Evolutionary conservation across 768 basidiomycete species (phyloP), one percentile per base, ranked within the genome.

Genomic region (Rhodotorula kratochvilovae): DNA sequence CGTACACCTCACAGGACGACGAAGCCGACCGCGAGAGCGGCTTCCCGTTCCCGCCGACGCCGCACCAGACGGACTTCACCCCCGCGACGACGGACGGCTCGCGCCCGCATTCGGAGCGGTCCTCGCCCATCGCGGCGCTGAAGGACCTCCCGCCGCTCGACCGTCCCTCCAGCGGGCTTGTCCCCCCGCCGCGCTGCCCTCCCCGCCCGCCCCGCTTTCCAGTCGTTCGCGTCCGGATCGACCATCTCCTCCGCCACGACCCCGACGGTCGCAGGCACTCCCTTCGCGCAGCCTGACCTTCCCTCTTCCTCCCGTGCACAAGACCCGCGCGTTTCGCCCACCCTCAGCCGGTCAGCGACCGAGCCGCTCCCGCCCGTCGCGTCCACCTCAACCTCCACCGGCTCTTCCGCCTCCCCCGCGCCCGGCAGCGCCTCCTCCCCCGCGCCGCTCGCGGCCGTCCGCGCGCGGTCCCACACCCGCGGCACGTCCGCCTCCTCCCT

Each of bases 11-110:
- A 16, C 31, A 5, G 17, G 56, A 57, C 45, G 65, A 36, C 23
- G 65, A 46, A 35, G 39, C 12, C 45, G 31, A 59, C 25, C 54
- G 23, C 6, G 63, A 51, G 2, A 60, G 57, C n/a, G 70, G 70
- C 8, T 71, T 71, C 46, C 70, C 70, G 15, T 71, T 71, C 56
- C 70, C 70, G 2, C 2, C 61, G 2, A 61, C 70, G 13, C 64
- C 64, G 3, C 46, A 43, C 15, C 39, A 3, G 5, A 3, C 31
- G 11, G 35, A 2, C 23, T 45, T n/a, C 39, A 33, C 42, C 12
- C 48, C 33, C 2, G 17, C 39, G 43, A 56, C 36, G 15, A 6
- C 27, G 13, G 23, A 35, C 27, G 27, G 8, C 2, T 29, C 36
- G 19, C 25, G 16, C 27, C 15, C 39, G 1, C 27, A 42, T 23